phyloP scores from a whole-genome alignment of 2,329 filamentous ascomycete genomes.

The Nectriaceae sp. region DNA sequence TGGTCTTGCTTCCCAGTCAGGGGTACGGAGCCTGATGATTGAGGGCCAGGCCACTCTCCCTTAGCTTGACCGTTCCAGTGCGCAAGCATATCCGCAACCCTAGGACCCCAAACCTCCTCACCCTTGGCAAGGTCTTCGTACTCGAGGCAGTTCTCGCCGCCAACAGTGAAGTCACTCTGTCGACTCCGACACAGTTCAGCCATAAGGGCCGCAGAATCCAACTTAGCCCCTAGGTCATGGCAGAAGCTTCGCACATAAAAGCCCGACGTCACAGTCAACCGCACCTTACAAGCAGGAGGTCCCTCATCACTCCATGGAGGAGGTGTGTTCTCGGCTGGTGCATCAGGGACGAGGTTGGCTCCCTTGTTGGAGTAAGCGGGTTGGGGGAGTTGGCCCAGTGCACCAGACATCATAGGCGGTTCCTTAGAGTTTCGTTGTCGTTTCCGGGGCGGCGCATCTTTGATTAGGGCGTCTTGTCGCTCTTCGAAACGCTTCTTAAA shows the following conservation, averaged over 20 bases:
- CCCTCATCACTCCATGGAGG: constrained; percentile 62
- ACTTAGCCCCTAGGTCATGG: constrained; percentile 83
- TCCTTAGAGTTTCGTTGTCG: constrained; percentile 32
- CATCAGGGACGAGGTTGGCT: constrained; percentile 54
- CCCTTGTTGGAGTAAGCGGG: constrained; percentile 43
- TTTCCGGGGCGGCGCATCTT: constrained; percentile 44
- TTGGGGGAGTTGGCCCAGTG: constrained; percentile 53
- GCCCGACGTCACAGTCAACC: constrained; percentile 91
- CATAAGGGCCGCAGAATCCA: constrained; percentile 85
- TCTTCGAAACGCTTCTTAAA: constrained; percentile 62
- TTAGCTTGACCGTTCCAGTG: constrained; percentile 43
- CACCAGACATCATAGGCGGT: constrained; percentile 59
- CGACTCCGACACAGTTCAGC: constrained; percentile 76
- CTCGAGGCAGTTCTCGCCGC: constrained; percentile 71
- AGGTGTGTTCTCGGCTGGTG: constrained; percentile 48
- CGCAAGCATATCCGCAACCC: constrained; percentile 56
- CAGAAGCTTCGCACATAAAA: constrained; percentile 96
- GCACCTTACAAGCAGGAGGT: constrained; percentile 77
- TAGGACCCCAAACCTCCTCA: constrained; percentile 80
- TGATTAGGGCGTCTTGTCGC: constrained; percentile 58
- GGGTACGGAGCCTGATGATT: neutral
- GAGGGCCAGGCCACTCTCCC: constrained; percentile 22
- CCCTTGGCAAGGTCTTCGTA: constrained; percentile 75
- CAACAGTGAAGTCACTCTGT: constrained; percentile 79
- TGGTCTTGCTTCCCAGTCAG: constrained; percentile 9